Evolutionary conservation across 2,329 filamentous ascomycete species (phyloP).

Genomic region (Alternaria triticina): DNA sequence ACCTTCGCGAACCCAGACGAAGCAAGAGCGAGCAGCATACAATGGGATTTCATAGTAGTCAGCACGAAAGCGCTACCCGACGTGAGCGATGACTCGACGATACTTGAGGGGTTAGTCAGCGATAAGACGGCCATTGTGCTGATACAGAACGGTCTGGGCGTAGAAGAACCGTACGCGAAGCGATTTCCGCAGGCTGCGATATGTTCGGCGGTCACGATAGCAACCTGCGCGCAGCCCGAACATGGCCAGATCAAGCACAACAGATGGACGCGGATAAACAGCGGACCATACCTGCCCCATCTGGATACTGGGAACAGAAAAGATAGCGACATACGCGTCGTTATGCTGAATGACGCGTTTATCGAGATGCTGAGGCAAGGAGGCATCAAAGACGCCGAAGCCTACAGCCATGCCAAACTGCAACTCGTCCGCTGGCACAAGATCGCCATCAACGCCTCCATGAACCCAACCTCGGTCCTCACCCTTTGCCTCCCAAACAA

Average conservation of each 20-base stretch:
- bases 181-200: slow-evolving; percentile 68
- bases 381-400: slow-evolving; percentile 69
- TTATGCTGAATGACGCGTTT: slow-evolving; percentile 57
- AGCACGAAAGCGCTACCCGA: slow-evolving; percentile 75
- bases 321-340: slow-evolving; percentile 41
- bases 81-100: slow-evolving; percentile 65
- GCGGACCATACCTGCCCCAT: slow-evolving; percentile 68
- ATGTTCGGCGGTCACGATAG: slow-evolving; percentile 72
- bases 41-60: slow-evolving; percentile 72
- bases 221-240: slow-evolving; percentile 69
- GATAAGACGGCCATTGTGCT: slow-evolving; percentile 66
- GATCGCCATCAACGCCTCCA: slow-evolving; percentile 76
- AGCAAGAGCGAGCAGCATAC: slow-evolving; percentile 55
- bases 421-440: slow-evolving; percentile 79
- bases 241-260: slow-evolving; percentile 72
- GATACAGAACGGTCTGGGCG: slow-evolving; percentile 75
- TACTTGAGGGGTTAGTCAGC: slow-evolving; percentile 65
- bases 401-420: slow-evolving; percentile 68
- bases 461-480: slow-evolving; percentile 75
- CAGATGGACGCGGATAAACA: slow-evolving; percentile 74
- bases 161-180: slow-evolving; percentile 68
- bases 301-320: slow-evolving; percentile 43
- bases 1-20: slow-evolving; percentile 68
- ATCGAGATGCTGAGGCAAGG: slow-evolving; percentile 64
- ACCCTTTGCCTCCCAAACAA: slow-evolving; percentile 69